phyloP scores from a whole-genome alignment of 164 flowering plant genomes.

The Akebia trifoliata region DNA sequence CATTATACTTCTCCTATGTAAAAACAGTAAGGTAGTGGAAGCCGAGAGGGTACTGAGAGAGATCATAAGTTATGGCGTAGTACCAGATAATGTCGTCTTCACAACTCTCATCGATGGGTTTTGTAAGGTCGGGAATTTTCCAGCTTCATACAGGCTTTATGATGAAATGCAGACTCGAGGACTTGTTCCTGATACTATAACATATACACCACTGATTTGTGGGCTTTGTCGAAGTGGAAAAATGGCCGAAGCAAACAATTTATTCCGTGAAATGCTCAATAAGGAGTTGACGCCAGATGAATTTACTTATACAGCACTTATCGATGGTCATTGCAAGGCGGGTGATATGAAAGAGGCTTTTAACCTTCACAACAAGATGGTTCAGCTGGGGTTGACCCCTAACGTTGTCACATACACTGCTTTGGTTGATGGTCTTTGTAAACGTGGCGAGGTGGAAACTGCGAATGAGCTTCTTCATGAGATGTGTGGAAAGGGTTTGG shows the following conservation, averaged over 20 bases:
- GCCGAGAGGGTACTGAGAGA: conserved; percentile 48
- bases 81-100: conserved; percentile 41
- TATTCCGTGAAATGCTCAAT: conserved; percentile 45
- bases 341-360: conserved; percentile 30
- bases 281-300: conserved; percentile 32
- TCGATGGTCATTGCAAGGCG: conserved; percentile 34
- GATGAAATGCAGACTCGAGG: conserved; percentile 39
- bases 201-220: conserved; percentile 46
- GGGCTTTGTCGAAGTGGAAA: conserved; percentile 52
- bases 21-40: conserved; percentile 30
- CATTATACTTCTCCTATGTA: conserved; percentile 35
- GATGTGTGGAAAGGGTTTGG: conserved; percentile 26
- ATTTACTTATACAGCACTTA: conserved; percentile 28
- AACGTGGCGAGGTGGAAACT: conserved; percentile 28
- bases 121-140: conserved; percentile 39
- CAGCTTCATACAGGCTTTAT: conserved; percentile 37
- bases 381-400: conserved; percentile 23
- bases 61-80: conserved; percentile 38
- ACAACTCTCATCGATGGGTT: conserved; percentile 47
- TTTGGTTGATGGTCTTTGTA: conserved; percentile 31
- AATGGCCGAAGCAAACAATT: conserved; percentile 41
- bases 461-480: conserved; percentile 38
- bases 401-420: conserved; percentile 31
- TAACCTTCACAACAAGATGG: conserved; percentile 28
- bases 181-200: conserved; percentile 34